Conservation (phyloP, 2,329 filamentous ascomycete genomes). For the Tolypocladium sp. region DNA sequence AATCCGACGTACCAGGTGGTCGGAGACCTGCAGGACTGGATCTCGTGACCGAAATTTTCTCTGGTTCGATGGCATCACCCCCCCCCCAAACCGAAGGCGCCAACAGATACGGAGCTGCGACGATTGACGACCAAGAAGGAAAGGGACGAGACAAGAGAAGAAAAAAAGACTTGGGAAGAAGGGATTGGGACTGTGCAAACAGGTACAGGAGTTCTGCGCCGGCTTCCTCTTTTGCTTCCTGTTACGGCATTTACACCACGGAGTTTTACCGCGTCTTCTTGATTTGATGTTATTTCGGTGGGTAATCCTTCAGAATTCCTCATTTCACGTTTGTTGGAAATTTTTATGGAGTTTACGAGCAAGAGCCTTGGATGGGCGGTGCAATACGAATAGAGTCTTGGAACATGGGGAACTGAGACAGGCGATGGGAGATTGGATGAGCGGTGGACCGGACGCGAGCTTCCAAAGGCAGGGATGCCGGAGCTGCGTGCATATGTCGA, state of each 20-base stretch:
- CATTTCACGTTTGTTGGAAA: not conserved
- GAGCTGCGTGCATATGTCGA: not conserved
- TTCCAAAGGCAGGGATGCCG: not conserved
- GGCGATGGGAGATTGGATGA: not conserved
- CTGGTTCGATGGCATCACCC: not conserved
- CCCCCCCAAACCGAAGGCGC: not conserved
- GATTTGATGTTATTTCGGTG: not conserved
- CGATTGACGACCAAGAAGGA: not conserved
- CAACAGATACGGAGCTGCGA: not conserved
- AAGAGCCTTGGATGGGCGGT: not conserved
- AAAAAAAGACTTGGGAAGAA: not conserved
- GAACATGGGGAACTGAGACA: not conserved
- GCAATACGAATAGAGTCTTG: not conserved
- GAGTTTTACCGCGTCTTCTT: not conserved
- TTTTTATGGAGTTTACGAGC: not conserved
- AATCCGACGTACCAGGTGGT: constrained; percentile 32
- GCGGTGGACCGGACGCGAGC: not conserved
- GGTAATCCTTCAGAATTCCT: not conserved
- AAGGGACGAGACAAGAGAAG: not conserved
- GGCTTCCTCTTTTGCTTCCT: not conserved
- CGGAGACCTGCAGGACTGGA: constrained; percentile 29
- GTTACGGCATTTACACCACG: not conserved
- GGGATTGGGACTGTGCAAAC: constrained; percentile 6
- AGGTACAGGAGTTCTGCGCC: constrained; percentile 3
- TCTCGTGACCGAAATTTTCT: constrained; percentile 11